These are phyloP conservation scores for Neofusicoccum ribis DNA, from an alignment of 2,329 filamentous ascomycete genomes.

Conservation along the genomic window DNA sequence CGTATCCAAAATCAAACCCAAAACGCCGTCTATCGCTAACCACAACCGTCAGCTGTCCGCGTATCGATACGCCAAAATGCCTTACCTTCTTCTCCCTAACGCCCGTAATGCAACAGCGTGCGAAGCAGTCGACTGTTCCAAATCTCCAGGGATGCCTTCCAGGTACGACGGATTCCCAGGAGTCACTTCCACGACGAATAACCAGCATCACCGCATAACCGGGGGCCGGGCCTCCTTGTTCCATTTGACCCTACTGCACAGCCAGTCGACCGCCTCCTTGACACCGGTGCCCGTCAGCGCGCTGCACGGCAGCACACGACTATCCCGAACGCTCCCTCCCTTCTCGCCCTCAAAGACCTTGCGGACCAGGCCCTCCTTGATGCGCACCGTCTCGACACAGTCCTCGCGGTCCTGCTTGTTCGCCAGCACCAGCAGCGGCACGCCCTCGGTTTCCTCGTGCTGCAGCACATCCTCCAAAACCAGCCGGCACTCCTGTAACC, in stretches of 20 bases:
- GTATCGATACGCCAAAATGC: neutral
- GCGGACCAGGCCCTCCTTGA: conserved; percentile 94
- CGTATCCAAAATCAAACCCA: neutral
- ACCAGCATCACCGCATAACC: conserved; percentile 74
- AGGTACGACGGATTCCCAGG: neutral
- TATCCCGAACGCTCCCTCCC: conserved; percentile 81
- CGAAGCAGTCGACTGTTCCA: neutral
- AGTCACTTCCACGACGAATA: neutral
- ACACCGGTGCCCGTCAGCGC: conserved; percentile 85
- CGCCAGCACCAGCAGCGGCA: conserved; percentile 86
- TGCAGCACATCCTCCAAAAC: conserved; percentile 89
- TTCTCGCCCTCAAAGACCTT: conserved; percentile 95
- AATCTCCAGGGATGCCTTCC: no score
- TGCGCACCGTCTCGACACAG: conserved; percentile 93
- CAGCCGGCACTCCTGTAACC: conserved; percentile 83
- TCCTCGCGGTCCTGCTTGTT: conserved; percentile 99
- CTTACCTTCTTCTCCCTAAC: neutral
- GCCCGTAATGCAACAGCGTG: neutral
- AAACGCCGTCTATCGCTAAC: neutral
- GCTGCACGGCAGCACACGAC: conserved; percentile 84
- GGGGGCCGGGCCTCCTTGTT: conserved; percentile 92
- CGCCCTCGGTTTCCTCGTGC: conserved; percentile 83
- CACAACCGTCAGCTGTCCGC: neutral
- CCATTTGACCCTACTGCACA: conserved; percentile 89
- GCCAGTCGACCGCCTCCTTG: conserved; percentile 94